Percentiles rank a stretch among this genome's conserved stretches.
phyloP scores from a whole-genome alignment of 257 asterid species.

The Sherardia arvensis region DNA sequence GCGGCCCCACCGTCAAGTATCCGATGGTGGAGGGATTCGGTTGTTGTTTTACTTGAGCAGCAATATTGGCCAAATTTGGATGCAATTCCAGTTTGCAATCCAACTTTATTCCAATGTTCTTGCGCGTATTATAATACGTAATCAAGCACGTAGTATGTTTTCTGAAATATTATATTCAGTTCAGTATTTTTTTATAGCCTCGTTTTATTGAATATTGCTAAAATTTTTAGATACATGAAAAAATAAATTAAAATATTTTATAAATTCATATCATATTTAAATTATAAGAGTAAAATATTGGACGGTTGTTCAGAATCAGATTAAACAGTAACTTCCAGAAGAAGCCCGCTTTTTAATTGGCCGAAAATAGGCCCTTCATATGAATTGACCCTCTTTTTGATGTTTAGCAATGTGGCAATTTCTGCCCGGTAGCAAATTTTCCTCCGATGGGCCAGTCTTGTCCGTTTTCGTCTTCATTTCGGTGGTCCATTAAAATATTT shows the following conservation, averaged over 20 bases:
- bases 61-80: not conserved
- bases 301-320: not conserved
- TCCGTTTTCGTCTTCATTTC: not conserved
- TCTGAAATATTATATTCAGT: no score
- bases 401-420: not conserved
- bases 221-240: no score
- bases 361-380: not conserved
- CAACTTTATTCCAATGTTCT: slow-evolving; percentile 10
- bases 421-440: not conserved
- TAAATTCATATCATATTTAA: no score
- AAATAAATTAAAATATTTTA: no score
- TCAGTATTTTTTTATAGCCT: no score
- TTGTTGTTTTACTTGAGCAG: not conserved
- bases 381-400: not conserved
- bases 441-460: not conserved
- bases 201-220: no score
- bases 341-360: not conserved
- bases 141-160: not conserved
- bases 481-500: no score
- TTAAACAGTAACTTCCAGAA: not conserved
- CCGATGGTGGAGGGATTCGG: not conserved
- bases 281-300: no score
- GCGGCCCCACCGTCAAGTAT: no score
- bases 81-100: no score
- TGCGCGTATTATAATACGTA: not conserved